A percentile compares a stretch with the other conserved stretches of the same genome.
Evolutionary conservation across 495 filamentous ascomycete species (phyloP).

Genomic region (Aspergillus sparsus): DNA sequence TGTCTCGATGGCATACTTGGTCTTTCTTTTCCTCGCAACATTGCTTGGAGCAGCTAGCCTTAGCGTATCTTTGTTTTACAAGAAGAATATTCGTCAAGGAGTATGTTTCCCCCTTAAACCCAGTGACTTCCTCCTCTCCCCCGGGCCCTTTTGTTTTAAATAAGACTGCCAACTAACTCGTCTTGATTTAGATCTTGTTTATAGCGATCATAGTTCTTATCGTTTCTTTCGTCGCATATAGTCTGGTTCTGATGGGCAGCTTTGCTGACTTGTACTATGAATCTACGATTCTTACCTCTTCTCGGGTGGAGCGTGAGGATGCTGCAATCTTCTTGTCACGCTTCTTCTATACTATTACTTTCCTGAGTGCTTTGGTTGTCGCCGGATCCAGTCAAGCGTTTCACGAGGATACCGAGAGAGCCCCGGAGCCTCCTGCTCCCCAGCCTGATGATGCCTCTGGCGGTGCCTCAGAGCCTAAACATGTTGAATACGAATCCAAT

Average conservation of each 20-base stretch:
- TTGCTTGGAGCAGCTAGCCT: slow-evolving; percentile 17
- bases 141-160: not conserved
- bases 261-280: slow-evolving; percentile 9
- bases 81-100: slow-evolving; percentile 12
- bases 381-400: slow-evolving; percentile 1
- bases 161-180: not conserved
- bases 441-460: not conserved
- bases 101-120: slow-evolving; percentile 11
- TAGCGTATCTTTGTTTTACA: slow-evolving; percentile 12
- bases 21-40: slow-evolving; percentile 20
- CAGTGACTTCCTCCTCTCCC: not conserved
- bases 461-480: not conserved
- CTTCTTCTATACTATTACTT: slow-evolving; percentile 10
- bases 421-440: not conserved
- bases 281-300: not conserved
- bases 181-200: not conserved
- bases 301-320: not conserved
- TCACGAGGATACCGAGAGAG: not conserved
- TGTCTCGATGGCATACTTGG: slow-evolving; percentile 14
- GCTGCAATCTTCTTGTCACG: slow-evolving; percentile 9
- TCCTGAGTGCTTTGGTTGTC: slow-evolving; percentile 10
- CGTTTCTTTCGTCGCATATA: slow-evolving; percentile 2
- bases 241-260: slow-evolving; percentile 8
- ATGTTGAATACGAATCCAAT: not conserved
- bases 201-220: slow-evolving; percentile 2